These are phyloP conservation scores for Breviolum minutum DNA, from an alignment of 73 alveolate genomes.

Conservation along the genomic window DNA sequence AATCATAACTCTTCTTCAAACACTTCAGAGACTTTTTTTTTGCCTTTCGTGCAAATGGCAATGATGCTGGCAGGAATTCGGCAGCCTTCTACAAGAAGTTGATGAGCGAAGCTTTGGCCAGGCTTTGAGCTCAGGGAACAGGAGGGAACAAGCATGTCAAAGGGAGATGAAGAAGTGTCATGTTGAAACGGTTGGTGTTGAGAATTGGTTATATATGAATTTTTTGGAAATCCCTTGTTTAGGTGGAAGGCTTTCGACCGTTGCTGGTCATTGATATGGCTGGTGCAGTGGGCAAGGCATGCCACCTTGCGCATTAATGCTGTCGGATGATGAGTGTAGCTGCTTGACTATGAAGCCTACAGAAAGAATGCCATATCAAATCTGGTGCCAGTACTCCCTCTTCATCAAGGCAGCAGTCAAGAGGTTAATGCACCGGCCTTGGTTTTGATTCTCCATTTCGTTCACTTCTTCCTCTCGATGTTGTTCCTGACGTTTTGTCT, in stretches of 20 bases:
- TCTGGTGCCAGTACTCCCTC: conserved; percentile 49
- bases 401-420: conserved; percentile 84
- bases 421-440: conserved; percentile 41
- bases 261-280: conserved; percentile 61
- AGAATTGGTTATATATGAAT: background rate
- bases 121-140: background rate
- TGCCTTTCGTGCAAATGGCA: too few species aligned
- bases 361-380: background rate
- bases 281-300: conserved; percentile 64
- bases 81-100: conserved; percentile 56
- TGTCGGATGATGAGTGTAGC: background rate
- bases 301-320: background rate
- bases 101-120: conserved; percentile 83
- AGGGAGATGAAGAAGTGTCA: too few species aligned
- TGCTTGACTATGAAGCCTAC: background rate
- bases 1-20: background rate
- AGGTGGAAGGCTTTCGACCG: conserved; percentile 88
- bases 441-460: background rate
- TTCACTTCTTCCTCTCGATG: too few species aligned
- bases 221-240: background rate
- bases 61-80: conserved; percentile 29
- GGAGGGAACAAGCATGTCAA: background rate
- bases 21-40: too few species aligned
- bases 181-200: too few species aligned
- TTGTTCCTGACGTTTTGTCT: too few species aligned